Percentiles rank a stretch among this genome's conserved stretches.
phyloP scores from a whole-genome alignment of 306 rosid genomes.

The Geum urbanum region DNA sequence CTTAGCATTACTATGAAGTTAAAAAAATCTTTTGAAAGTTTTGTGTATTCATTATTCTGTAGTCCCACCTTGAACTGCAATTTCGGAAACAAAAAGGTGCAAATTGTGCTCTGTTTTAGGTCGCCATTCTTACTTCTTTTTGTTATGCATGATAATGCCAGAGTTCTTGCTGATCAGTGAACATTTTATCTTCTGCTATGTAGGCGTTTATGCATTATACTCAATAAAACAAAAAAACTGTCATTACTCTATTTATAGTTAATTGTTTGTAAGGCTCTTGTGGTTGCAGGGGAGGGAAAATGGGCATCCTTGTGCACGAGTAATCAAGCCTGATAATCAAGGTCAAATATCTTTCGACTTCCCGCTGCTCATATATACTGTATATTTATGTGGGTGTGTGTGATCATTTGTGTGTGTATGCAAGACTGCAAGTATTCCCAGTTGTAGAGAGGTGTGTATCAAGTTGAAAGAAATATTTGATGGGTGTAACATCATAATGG shows the following conservation, averaged over 20 bases:
- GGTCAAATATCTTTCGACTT: slow-evolving; percentile 32
- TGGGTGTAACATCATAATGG: not conserved
- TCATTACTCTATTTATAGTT: slow-evolving; percentile 10
- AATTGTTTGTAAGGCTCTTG: slow-evolving; percentile 29
- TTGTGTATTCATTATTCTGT: not conserved
- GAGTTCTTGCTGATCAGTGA: not conserved
- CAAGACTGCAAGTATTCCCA: not conserved
- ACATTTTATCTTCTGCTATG: not conserved
- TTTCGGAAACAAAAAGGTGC: not conserved
- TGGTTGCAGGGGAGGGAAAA: slow-evolving; percentile 42
- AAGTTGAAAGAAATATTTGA: not conserved
- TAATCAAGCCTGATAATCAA: slow-evolving; percentile 43
- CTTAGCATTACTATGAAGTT: not conserved
- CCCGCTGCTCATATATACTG: not conserved
- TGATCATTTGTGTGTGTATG: not conserved
- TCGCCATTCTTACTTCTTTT: not conserved
- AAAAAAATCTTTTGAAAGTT: not conserved
- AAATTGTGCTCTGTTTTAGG: not conserved
- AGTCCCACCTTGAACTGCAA: not conserved
- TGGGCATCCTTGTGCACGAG: slow-evolving; percentile 39
- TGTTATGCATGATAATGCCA: not conserved
- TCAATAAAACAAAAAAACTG: not conserved
- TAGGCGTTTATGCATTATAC: not conserved
- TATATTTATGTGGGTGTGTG: not conserved
- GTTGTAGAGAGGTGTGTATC: not conserved